A percentile compares a stretch with the other conserved stretches of the same genome.
Evolutionary conservation across 2,329 filamentous ascomycete genomes (phyloP).

Genomic region (Trichoderma aggressivum): DNA sequence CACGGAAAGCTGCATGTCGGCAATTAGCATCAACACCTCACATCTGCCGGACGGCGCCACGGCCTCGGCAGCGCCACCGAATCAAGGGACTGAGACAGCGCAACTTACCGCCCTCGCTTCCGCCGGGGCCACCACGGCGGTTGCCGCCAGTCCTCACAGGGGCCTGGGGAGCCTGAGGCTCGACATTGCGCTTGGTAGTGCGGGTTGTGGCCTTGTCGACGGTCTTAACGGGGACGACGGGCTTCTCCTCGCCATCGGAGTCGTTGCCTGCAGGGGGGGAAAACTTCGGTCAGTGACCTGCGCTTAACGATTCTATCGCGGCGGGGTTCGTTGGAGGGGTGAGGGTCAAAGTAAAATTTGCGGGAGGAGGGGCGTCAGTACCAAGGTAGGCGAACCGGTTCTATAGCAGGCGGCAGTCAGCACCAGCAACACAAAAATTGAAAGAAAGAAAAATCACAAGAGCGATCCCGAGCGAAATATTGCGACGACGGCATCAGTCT

Average conservation of each 20-base stretch:
- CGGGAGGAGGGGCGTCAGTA: conserved; percentile 49
- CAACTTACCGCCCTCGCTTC: conserved; percentile 81
- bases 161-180: conserved; percentile 66
- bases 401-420: conserved; percentile 44
- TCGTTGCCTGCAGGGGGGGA: conserved; percentile 50
- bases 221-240: conserved; percentile 80
- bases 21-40: conserved; percentile 8
- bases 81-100: background rate
- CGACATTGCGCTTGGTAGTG: conserved; percentile 79
- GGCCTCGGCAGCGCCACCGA: background rate
- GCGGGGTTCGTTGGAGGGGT: conserved; percentile 22
- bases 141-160: conserved; percentile 48
- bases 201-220: conserved; percentile 79
- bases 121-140: conserved; percentile 57
- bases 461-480: background rate
- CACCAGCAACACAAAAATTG: background rate
- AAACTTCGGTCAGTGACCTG: conserved; percentile 15
- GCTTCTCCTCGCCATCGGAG: conserved; percentile 62
- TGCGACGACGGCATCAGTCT: background rate
- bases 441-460: background rate
- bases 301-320: conserved; percentile 18
- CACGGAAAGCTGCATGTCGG: conserved; percentile 70
- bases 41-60: background rate
- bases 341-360: conserved; percentile 15
- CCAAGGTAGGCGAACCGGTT: conserved; percentile 98